Evolutionary conservation across 352 stramenopile species (phyloP).

Genomic region (Globisporangium carolinianum): DNA sequence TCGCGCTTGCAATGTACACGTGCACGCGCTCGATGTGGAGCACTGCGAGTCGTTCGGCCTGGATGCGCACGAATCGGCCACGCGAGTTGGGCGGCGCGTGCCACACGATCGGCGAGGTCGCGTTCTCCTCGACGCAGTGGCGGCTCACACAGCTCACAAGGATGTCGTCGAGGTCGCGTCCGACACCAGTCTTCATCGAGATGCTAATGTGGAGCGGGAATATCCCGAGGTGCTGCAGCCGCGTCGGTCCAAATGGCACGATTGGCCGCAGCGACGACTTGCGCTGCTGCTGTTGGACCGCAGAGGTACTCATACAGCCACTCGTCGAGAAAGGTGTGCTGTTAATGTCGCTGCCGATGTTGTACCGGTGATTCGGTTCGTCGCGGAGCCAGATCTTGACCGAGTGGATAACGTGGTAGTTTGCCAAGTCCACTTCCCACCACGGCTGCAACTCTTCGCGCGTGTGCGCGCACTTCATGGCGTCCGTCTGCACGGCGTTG

Average conservation of each 20-base stretch:
- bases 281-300: background rate
- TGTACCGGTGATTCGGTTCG: constrained; percentile 30
- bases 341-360: background rate
- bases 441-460: constrained; percentile 46
- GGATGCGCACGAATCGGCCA: constrained; percentile 53
- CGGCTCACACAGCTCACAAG: constrained; percentile 41
- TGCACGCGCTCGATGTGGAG: constrained; percentile 59
- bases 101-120: constrained; percentile 31
- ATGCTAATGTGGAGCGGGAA: constrained; percentile 50
- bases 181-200: constrained; percentile 60
- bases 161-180: constrained; percentile 50
- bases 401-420: constrained; percentile 41
- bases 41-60: constrained; percentile 32
- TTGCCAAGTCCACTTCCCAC: constrained; percentile 50
- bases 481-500: constrained; percentile 24
- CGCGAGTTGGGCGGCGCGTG: constrained; percentile 38
- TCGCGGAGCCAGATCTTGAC: constrained; percentile 37
- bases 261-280: constrained; percentile 2
- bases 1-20: constrained; percentile 27
- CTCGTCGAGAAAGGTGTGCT: background rate
- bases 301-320: no score
- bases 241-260: background rate
- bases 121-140: constrained; percentile 23
- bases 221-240: constrained; percentile 14
- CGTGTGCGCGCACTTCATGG: constrained; percentile 27